These are phyloP conservation scores for Colletotrichum euphorbiae DNA, from an alignment of 2,329 filamentous ascomycete genomes.

Conservation along the genomic window DNA sequence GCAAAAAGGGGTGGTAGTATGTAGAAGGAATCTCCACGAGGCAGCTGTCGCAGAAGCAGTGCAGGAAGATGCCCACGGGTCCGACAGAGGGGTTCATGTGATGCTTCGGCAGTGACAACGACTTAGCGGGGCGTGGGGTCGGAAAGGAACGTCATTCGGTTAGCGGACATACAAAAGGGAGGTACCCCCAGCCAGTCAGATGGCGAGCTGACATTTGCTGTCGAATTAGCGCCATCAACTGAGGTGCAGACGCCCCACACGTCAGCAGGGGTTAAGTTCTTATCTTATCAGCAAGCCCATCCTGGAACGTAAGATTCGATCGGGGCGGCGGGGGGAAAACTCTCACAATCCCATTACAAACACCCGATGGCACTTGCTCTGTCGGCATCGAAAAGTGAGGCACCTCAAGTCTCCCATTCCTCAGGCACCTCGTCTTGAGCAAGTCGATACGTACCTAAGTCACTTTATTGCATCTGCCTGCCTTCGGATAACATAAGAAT, in stretches of 20 bases:
- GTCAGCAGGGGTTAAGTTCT: constrained; percentile 29
- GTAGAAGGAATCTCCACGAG: constrained; percentile 6
- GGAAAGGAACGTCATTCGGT: constrained; percentile 34
- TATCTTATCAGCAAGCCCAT: constrained; percentile 33
- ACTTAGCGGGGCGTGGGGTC: constrained; percentile 36
- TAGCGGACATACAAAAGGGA: constrained; percentile 4
- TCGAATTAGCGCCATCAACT: constrained; percentile 4
- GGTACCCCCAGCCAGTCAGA: not conserved
- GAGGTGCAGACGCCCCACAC: constrained; percentile 7
- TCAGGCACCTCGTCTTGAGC: not conserved
- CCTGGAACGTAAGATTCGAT: not conserved
- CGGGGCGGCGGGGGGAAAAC: not conserved
- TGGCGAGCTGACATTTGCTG: not conserved
- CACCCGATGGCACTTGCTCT: not conserved
- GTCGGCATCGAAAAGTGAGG: not conserved
- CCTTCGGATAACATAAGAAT: not conserved
- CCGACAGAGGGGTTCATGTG: constrained; percentile 39
- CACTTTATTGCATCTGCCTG: not conserved
- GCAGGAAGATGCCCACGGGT: constrained; percentile 30
- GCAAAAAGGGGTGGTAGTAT: not conserved
- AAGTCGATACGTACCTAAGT: constrained; percentile 1
- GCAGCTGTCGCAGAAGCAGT: not conserved
- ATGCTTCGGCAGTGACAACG: constrained; percentile 38
- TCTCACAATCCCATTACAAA: not conserved
- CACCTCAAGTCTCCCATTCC: not conserved